Percentiles rank a stretch among this genome's conserved stretches.
Conservation (phyloP, 306 rosid genomes). For the Vigna angularis region DNA sequence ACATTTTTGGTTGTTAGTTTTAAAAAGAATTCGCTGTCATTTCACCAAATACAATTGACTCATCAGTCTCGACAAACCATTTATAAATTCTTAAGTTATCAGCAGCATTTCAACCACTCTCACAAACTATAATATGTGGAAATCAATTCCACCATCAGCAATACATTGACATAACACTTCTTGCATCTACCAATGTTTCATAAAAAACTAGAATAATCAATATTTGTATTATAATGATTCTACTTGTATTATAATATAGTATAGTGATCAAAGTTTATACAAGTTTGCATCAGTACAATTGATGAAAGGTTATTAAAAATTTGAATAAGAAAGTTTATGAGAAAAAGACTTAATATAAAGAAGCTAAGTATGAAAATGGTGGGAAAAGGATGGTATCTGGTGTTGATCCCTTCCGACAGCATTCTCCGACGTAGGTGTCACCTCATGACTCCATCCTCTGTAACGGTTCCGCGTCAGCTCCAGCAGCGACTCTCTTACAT, state of each 20-base stretch:
- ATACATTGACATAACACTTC: not conserved
- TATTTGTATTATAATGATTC: not conserved
- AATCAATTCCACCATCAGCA: not conserved
- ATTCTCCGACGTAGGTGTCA: slow-evolving; percentile 50
- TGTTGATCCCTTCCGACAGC: slow-evolving; percentile 53
- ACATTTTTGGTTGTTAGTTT: not conserved
- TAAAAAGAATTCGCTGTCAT: not conserved
- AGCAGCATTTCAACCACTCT: not conserved
- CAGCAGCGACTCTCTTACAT: slow-evolving; percentile 75
- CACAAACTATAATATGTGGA: too few species aligned
- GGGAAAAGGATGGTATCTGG: slow-evolving; percentile 50
- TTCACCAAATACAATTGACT: not conserved
- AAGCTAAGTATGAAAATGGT: slow-evolving; percentile 54
- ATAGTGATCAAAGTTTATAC: too few species aligned
- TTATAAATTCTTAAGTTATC: not conserved
- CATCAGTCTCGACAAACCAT: not conserved
- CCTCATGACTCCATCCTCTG: slow-evolving; percentile 57
- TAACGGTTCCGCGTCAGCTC: slow-evolving; percentile 74
- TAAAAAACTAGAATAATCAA: not conserved
- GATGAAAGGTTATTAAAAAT: not conserved
- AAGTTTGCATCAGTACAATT: not conserved
- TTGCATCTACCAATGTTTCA: not conserved
- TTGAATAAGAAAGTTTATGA: slow-evolving; percentile 26
- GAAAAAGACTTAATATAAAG: not conserved
- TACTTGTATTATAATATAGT: too few species aligned